Conservation (phyloP, 495 filamentous ascomycete species). For the Aspergillus egyptiacus region DNA sequence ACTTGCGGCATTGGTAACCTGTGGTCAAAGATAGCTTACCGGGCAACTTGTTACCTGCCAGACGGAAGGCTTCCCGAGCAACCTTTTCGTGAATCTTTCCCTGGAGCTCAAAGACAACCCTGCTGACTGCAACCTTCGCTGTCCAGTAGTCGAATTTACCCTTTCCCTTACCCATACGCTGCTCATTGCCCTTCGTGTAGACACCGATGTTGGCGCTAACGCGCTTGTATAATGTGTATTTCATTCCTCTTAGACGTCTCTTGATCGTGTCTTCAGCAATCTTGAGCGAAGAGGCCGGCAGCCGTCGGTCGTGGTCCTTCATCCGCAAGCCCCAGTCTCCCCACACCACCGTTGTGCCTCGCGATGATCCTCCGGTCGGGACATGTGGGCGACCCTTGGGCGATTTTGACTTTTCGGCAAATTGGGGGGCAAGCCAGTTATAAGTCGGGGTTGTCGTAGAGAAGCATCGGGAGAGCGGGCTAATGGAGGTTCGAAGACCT, state of each 20-base stretch:
- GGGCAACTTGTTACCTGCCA: conserved; percentile 93
- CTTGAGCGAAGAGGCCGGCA: conserved; percentile 81
- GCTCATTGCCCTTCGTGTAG: conserved; percentile 91
- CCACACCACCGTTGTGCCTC: conserved; percentile 93
- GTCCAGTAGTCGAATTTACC: conserved; percentile 97
- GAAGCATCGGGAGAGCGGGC: conserved; percentile 55
- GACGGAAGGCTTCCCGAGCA: conserved; percentile 84
- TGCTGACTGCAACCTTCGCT: conserved; percentile 74
- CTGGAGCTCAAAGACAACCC: conserved; percentile 86
- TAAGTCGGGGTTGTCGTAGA: conserved; percentile 58
- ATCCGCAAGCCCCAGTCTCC: conserved; percentile 94
- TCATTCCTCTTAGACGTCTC: conserved; percentile 78
- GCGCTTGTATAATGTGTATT: conserved; percentile 85
- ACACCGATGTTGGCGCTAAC: conserved; percentile 89
- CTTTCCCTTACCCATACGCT: conserved; percentile 98
- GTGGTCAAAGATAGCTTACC: conserved; percentile 49
- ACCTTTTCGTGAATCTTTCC: conserved; percentile 92
- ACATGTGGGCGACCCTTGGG: conserved; percentile 86
- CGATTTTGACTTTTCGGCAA: conserved; percentile 71
- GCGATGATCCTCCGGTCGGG: conserved; percentile 79
- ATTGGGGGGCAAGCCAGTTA: conserved; percentile 77
- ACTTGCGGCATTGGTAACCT: neutral
- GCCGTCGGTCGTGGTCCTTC: conserved; percentile 83
- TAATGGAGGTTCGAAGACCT: conserved; percentile 30
- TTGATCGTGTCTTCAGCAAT: conserved; percentile 91